Percentiles rank a stretch among this genome's conserved stretches.
These are phyloP conservation scores for Leccinum fibrillosum DNA, from an alignment of 768 basidiomycete genomes.

Conservation along the genomic window DNA sequence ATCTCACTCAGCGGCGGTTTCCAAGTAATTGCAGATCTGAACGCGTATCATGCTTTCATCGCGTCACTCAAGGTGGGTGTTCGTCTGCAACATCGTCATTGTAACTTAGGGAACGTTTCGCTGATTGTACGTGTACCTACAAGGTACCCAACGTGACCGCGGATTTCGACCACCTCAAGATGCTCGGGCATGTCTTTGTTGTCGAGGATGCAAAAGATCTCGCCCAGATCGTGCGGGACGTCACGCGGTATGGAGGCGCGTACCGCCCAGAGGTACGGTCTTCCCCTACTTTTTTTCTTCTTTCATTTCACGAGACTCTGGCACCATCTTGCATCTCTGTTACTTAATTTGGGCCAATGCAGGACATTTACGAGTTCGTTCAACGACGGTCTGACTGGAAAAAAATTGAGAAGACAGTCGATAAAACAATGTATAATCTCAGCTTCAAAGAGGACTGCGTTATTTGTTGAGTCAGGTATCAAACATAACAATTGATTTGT, in stretches of 20 bases:
- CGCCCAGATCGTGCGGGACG: conserved; percentile 93
- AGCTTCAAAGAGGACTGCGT: conserved; percentile 92
- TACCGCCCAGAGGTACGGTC: conserved; percentile 85
- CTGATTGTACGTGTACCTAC: background rate
- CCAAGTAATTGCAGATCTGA: conserved; percentile 94
- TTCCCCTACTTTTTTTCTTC: background rate
- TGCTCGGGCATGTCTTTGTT: conserved; percentile 96
- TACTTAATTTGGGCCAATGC: background rate
- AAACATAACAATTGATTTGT: too few species aligned
- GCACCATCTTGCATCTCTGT: background rate
- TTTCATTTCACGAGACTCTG: background rate
- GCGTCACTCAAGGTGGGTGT: conserved; percentile 71
- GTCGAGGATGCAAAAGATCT: conserved; percentile 95
- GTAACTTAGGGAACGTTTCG: background rate
- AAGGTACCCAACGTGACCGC: conserved; percentile 76
- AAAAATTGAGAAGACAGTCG: conserved; percentile 95
- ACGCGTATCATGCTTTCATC: conserved; percentile 89
- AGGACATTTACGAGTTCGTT: conserved; percentile 96
- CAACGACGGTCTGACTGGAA: conserved; percentile 96
- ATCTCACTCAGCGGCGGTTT: conserved; percentile 93
- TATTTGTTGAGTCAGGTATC: conserved; percentile 33
- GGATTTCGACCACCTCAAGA: conserved; percentile 93
- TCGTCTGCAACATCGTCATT: background rate
- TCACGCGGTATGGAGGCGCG: conserved; percentile 92
- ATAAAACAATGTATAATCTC: conserved; percentile 91